These are phyloP conservation scores for Dioscorea dumetorum DNA, from an alignment of 106 monocot species.

Conservation along the genomic window DNA sequence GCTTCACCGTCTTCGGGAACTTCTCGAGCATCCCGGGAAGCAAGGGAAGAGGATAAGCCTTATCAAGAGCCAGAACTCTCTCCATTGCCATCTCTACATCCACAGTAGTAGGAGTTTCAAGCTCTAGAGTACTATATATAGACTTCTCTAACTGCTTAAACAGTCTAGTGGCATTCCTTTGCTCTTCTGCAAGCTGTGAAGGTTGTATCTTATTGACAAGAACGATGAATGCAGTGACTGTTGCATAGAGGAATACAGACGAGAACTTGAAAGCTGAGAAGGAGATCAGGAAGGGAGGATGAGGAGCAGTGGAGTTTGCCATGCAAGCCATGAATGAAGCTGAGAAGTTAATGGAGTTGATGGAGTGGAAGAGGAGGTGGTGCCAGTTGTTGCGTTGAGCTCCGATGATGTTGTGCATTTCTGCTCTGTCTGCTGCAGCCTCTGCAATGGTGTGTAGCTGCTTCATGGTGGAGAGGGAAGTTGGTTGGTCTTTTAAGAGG, in stretches of 20 bases:
- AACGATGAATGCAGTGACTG: constrained; percentile 30
- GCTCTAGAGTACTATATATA: constrained; percentile 22
- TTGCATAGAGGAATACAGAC: constrained; percentile 31
- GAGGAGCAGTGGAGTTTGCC: constrained; percentile 1
- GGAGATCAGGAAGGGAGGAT: neutral
- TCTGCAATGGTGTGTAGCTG: constrained; percentile 58
- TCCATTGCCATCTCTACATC: constrained; percentile 51
- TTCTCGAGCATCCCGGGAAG: constrained; percentile 77
- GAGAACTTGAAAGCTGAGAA: constrained; percentile 34
- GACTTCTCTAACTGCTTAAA: constrained; percentile 60
- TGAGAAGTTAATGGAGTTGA: constrained; percentile 38
- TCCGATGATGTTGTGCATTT: constrained; percentile 79
- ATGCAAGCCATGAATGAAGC: constrained; percentile 59
- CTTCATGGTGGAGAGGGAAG: too few species aligned
- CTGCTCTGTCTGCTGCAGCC: constrained; percentile 59
- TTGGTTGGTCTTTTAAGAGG: too few species aligned
- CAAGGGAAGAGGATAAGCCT: constrained; percentile 69
- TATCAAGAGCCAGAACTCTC: constrained; percentile 61
- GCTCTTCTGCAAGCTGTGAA: constrained; percentile 88
- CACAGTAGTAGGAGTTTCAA: neutral
- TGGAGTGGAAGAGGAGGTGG: constrained; percentile 47
- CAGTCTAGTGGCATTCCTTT: constrained; percentile 63
- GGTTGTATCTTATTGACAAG: constrained; percentile 80
- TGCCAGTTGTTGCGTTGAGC: constrained; percentile 78
- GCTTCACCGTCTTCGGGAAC: constrained; percentile 61